Evolutionary conservation across 2,329 filamentous ascomycete species (phyloP).

Genomic region (Pseudogymnoascus sp.): DNA sequence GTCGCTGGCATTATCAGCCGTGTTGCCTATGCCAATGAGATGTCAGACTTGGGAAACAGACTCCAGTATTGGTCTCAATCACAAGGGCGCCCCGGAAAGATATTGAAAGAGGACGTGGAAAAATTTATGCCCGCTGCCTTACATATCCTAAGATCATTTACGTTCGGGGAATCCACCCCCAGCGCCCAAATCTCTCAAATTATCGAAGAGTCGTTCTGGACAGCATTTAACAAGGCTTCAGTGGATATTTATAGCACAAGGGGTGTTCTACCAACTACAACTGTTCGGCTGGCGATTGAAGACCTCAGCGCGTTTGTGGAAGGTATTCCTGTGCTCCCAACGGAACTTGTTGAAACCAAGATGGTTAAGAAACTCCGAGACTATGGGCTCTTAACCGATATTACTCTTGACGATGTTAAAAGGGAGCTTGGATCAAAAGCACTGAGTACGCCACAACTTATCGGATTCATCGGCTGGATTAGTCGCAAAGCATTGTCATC

Average conservation of each 20-base stretch:
- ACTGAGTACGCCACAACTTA: conserved; percentile 67
- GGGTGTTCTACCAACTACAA: conserved; percentile 75
- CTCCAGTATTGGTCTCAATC: conserved; percentile 40
- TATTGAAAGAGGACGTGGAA: conserved; percentile 55
- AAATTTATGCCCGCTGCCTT: conserved; percentile 68
- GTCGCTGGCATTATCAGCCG: conserved; percentile 85
- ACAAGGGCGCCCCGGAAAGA: conserved; percentile 37
- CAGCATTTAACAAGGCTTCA: conserved; percentile 68
- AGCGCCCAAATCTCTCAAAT: conserved; percentile 74
- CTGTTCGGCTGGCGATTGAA: conserved; percentile 68
- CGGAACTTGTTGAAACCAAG: conserved; percentile 60
- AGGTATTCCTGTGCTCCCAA: conserved; percentile 77
- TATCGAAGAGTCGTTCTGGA: conserved; percentile 96
- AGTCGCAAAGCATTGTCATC: conserved; percentile 61
- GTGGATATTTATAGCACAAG: conserved; percentile 85
- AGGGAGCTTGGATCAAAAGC: conserved; percentile 75
- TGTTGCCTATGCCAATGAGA: conserved; percentile 80
- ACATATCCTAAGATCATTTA: conserved; percentile 80
- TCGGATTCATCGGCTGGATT: conserved; percentile 79
- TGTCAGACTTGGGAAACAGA: conserved; percentile 63
- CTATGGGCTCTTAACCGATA: conserved; percentile 77
- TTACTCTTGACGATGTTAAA: conserved; percentile 80
- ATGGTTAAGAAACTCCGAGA: conserved; percentile 77
- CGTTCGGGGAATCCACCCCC: conserved; percentile 83
- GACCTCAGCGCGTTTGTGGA: conserved; percentile 67